Percentiles rank a stretch among this genome's conserved stretches.
phyloP scores from a whole-genome alignment of 306 rosid species.

The Pachyrhizus erosus region DNA sequence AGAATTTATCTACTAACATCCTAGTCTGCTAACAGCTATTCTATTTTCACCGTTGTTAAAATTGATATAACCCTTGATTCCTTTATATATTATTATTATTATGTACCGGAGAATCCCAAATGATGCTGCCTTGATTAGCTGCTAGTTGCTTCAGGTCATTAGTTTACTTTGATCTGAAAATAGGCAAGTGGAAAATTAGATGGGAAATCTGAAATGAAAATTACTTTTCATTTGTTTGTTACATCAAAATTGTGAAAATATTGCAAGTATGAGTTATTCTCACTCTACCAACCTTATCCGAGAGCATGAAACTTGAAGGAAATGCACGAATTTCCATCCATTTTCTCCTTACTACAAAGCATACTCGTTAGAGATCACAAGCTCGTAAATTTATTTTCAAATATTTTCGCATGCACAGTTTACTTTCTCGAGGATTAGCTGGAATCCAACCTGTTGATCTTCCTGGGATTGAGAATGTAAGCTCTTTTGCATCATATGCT shows the following conservation, averaged over 20 bases:
- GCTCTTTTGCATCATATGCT: slow-evolving; percentile 30
- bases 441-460: slow-evolving; percentile 71
- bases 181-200: slow-evolving; percentile 23
- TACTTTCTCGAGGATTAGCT: slow-evolving; percentile 69
- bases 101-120: not conserved
- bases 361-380: slow-evolving; percentile 16
- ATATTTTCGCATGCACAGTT: slow-evolving; percentile 49
- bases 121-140: not conserved
- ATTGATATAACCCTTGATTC: slow-evolving; percentile 1
- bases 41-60: not conserved
- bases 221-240: not conserved
- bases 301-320: slow-evolving; percentile 30
- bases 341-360: slow-evolving; percentile 26
- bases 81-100: not conserved
- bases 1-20: slow-evolving; percentile 3
- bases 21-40: not conserved
- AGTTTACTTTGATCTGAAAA: slow-evolving; percentile 20
- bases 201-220: not conserved
- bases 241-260: not conserved
- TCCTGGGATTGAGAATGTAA: slow-evolving; percentile 71
- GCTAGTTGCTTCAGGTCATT: slow-evolving; percentile 1
- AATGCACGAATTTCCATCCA: slow-evolving; percentile 12
- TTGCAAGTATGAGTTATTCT: not conserved
- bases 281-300: not conserved
- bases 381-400: slow-evolving; percentile 9